phyloP scores from a whole-genome alignment of 805 yeast species.

The Ogataea pini region DNA sequence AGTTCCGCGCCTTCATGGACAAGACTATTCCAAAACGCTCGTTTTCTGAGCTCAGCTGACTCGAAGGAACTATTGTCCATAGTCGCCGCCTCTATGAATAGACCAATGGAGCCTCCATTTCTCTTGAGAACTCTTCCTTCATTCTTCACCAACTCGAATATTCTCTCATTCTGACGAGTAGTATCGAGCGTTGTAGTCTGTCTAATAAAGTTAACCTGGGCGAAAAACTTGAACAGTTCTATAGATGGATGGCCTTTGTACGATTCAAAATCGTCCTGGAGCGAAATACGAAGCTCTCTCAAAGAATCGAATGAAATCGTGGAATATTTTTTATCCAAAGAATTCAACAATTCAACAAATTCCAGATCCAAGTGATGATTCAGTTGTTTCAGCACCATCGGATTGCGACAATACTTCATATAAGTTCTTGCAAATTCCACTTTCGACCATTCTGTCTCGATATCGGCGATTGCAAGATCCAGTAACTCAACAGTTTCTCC shows the following conservation, averaged over 20 bases:
- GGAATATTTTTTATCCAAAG: slow-evolving; percentile 9
- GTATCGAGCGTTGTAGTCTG: background rate
- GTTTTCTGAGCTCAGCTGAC: background rate
- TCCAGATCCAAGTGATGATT: slow-evolving; percentile 1
- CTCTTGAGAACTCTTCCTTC: background rate
- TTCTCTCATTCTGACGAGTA: background rate
- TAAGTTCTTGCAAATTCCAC: slow-evolving; percentile 15
- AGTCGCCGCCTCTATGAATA: background rate
- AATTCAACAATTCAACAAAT: slow-evolving; percentile 11
- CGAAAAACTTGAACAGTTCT: slow-evolving; percentile 6
- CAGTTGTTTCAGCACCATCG: slow-evolving; percentile 12
- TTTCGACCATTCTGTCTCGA: slow-evolving; percentile 16
- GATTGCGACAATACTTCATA: slow-evolving; percentile 3
- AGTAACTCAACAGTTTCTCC: slow-evolving; percentile 10
- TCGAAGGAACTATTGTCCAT: background rate
- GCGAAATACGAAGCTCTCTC: slow-evolving; percentile 1
- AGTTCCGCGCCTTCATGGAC: background rate
- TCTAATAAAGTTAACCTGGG: slow-evolving; percentile 1
- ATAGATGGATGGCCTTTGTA: background rate
- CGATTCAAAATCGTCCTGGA: slow-evolving; percentile 1
- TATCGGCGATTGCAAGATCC: slow-evolving; percentile 5
- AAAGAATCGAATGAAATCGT: background rate
- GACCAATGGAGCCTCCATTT: background rate
- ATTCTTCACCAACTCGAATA: background rate
- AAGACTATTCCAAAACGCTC: background rate